Conservation (phyloP, 1,284 basidiomycete species). For the Trametes pubescens region DNA sequence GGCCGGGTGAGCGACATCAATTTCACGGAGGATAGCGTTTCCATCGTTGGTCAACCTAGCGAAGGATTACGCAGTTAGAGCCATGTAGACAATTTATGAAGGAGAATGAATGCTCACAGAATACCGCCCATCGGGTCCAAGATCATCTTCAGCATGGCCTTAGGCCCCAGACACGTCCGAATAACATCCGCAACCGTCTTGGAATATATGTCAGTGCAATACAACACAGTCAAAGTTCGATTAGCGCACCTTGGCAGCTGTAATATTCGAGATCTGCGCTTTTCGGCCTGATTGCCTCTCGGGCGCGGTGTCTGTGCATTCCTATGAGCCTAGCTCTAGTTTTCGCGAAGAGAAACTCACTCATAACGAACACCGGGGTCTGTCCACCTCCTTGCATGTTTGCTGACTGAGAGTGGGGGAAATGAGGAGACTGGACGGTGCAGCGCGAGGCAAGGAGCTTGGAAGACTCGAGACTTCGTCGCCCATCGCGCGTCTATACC, state of each 20-base stretch:
- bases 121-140: slow-evolving; percentile 98
- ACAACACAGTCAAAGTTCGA: slow-evolving; percentile 1
- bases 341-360: slow-evolving; percentile 46
- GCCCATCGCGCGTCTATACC: slow-evolving; percentile 1
- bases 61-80: slow-evolving; percentile 1
- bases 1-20: slow-evolving; percentile 97
- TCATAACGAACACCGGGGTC: slow-evolving; percentile 81
- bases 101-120: slow-evolving; percentile 61
- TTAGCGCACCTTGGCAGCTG: slow-evolving; percentile 86
- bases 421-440: slow-evolving; percentile 12
- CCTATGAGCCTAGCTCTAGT: neutral
- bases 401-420: slow-evolving; percentile 4
- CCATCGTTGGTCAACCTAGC: slow-evolving; percentile 94
- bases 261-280: slow-evolving; percentile 97
- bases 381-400: slow-evolving; percentile 59
- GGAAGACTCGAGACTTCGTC: slow-evolving; percentile 23
- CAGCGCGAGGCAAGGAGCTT: slow-evolving; percentile 14
- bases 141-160: slow-evolving; percentile 99
- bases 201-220: slow-evolving; percentile 19
- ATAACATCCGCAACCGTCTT: slow-evolving; percentile 99
- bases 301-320: slow-evolving; percentile 83
- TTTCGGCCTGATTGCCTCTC: slow-evolving; percentile 95
- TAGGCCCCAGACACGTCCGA: slow-evolving; percentile 95
- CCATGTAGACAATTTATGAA: slow-evolving; percentile 9
- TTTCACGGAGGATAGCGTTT: slow-evolving; percentile 96